phyloP scores from a whole-genome alignment of 192 early-diverging fungal genomes.

The Ambispora gerdemannii region DNA sequence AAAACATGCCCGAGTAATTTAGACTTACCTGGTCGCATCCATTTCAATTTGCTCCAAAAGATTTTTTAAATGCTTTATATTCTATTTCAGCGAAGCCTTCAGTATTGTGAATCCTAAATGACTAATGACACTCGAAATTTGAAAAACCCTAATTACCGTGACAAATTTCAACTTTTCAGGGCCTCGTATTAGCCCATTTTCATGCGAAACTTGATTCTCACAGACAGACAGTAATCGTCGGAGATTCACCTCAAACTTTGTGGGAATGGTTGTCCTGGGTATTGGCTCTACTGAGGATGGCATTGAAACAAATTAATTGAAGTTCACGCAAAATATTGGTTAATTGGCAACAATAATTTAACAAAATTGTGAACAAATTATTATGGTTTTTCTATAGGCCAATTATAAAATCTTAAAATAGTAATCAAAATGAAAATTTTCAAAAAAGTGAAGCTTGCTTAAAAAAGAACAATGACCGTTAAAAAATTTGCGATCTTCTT shows the following conservation, averaged over 20 bases:
- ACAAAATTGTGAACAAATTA: no score
- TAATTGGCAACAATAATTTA: no score
- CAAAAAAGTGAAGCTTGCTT: no score
- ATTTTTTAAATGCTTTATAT: slow-evolving; percentile 25
- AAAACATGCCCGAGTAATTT: background rate
- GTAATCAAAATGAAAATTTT: no score
- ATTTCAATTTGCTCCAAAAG: slow-evolving; percentile 27
- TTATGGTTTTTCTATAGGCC: no score
- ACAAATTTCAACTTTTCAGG: slow-evolving; percentile 29
- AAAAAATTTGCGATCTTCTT: background rate
- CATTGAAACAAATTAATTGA: background rate
- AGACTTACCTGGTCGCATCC: slow-evolving; percentile 3
- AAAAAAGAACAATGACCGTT: background rate
- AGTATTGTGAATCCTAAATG: background rate
- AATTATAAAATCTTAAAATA: no score
- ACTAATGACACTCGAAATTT: background rate
- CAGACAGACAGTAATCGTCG: slow-evolving; percentile 21
- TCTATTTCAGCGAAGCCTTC: background rate
- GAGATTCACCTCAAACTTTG: slow-evolving; percentile 27
- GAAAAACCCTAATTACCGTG: background rate
- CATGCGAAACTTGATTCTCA: slow-evolving; percentile 18
- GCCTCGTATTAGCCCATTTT: slow-evolving; percentile 29
- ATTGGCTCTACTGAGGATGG: background rate
- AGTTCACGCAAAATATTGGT: background rate
- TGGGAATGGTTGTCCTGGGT: background rate